Evolutionary conservation across 2,329 filamentous ascomycete species (phyloP), one percentile per base, ranked within the genome.

Genomic region (Penicillium verrucosum): DNA sequence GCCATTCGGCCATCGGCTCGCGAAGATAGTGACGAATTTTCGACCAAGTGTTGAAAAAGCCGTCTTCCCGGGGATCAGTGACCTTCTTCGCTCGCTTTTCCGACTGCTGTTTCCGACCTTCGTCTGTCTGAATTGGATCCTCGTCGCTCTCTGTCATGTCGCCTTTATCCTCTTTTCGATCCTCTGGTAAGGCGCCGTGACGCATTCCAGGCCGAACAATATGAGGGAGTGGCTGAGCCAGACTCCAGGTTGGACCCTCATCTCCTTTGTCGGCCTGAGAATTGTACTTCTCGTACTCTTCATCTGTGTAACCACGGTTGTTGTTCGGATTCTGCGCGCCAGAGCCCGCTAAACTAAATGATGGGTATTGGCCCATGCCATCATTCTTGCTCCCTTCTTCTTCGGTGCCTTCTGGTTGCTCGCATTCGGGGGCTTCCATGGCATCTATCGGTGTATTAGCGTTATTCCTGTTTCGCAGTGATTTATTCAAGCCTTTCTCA

Each of bases 141-240:
- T 34, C 7, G 6, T 45, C 43, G n/a, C 57, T 46, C 14, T 59
- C 29, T 46, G 18, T 32, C 42, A 12, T 45, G 8, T n/a, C 34
- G 9, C 58, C 23, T 32, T 29, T 41, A 18, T 59, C 51, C 11
- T 65, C 59, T 23, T 54, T 57, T 27, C 34, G 58, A 38, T 57
- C 59, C 46, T 59, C 61, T 56, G 53, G 60, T 10, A 58, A 45
- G 16, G 59, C 57, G 23, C 54, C 56, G 10, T 58, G 57, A 10
- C 56, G 58, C 80, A 81, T 82, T 3, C 80, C 80, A 16, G 75
- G 73, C 27, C 80, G 73, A 21, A 82, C 70, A 0, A 81, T 79
- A 54, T 78, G 78, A 23, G 80, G 80, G 5, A 82, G 66, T 2
- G 80, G 79, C 59, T 80, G 75, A 0, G 78, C 78, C 32, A 82